Conservation (phyloP, 2,329 filamentous ascomycete genomes). For the Fusarium buharicum region DNA sequence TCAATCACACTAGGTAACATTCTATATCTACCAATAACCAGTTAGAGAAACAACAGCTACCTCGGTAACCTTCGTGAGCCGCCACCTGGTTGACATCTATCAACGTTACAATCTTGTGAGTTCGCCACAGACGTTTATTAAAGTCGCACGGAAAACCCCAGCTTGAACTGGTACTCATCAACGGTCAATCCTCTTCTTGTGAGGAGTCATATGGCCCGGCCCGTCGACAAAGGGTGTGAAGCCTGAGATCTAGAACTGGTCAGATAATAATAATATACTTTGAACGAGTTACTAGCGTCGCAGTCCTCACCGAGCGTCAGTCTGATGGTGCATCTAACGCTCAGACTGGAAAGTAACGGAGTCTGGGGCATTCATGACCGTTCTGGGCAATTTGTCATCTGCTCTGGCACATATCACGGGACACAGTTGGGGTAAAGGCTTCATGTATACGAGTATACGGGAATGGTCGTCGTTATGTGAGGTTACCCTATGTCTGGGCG, state of each 20-base stretch:
- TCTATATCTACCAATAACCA: neutral
- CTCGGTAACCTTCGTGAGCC: neutral
- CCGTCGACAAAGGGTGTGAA: conserved; percentile 26
- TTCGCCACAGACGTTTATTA: neutral
- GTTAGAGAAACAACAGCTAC: neutral
- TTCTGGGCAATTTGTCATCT: conserved; percentile 26
- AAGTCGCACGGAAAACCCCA: conserved; percentile 5
- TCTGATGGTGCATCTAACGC: conserved; percentile 9
- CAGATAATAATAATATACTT: conserved; percentile 18
- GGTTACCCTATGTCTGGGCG: conserved; percentile 26
- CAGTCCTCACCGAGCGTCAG: conserved; percentile 6
- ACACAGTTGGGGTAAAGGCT: neutral
- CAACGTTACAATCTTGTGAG: neutral
- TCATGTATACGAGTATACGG: neutral
- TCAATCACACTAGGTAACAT: neutral
- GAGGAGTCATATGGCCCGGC: conserved; percentile 31
- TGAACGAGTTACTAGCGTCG: conserved; percentile 9
- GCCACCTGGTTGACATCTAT: neutral
- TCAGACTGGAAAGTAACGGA: conserved; percentile 19
- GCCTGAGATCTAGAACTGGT: conserved; percentile 30
- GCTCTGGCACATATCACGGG: conserved; percentile 16
- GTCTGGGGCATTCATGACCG: conserved; percentile 1
- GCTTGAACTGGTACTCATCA: neutral
- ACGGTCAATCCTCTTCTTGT: neutral
- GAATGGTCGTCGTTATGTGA: neutral